Percentiles rank a stretch among this genome's conserved stretches.
Evolutionary conservation across 768 basidiomycete genomes (phyloP).

Genomic region (Russula sp.): DNA sequence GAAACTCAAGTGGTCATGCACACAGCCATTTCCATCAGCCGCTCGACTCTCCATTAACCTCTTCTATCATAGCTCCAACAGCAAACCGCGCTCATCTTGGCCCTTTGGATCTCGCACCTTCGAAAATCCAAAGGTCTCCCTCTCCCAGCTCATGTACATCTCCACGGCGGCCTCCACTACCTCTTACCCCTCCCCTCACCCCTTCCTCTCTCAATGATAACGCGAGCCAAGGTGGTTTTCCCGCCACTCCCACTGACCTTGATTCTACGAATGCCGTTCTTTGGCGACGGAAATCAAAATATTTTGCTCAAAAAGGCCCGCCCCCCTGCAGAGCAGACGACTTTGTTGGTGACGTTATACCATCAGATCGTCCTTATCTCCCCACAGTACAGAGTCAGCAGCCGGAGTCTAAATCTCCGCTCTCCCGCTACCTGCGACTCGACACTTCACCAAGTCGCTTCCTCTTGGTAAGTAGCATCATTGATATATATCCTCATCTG

Average conservation of each 20-base stretch:
- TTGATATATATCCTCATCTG: not conserved
- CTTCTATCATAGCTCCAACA: conserved; percentile 32
- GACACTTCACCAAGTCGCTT: conserved; percentile 26
- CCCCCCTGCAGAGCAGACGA: not conserved
- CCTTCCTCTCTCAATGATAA: conserved; percentile 48
- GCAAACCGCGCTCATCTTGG: conserved; percentile 28
- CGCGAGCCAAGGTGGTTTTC: conserved; percentile 29
- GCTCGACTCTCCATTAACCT: conserved; percentile 41
- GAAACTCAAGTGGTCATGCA: conserved; percentile 3
- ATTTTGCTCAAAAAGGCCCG: conserved; percentile 1
- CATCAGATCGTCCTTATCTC: conserved; percentile 8
- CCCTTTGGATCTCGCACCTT: conserved; percentile 29
- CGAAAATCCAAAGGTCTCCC: conserved; percentile 16
- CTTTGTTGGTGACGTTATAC: conserved; percentile 6
- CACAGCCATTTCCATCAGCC: conserved; percentile 29
- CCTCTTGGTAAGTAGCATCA: conserved; percentile 22
- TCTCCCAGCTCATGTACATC: conserved; percentile 14
- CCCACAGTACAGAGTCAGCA: not conserved
- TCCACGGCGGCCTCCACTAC: conserved; percentile 28
- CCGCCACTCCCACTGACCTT: conserved; percentile 24
- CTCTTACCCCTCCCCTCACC: conserved; percentile 64
- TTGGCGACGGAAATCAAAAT: conserved; percentile 15
- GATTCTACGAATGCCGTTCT: conserved; percentile 20
- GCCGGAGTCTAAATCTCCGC: not conserved
- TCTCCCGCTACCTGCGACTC: not conserved